Evolutionary conservation across 495 filamentous ascomycete species (phyloP).

Genomic region (Stereocaulon alpinum): DNA sequence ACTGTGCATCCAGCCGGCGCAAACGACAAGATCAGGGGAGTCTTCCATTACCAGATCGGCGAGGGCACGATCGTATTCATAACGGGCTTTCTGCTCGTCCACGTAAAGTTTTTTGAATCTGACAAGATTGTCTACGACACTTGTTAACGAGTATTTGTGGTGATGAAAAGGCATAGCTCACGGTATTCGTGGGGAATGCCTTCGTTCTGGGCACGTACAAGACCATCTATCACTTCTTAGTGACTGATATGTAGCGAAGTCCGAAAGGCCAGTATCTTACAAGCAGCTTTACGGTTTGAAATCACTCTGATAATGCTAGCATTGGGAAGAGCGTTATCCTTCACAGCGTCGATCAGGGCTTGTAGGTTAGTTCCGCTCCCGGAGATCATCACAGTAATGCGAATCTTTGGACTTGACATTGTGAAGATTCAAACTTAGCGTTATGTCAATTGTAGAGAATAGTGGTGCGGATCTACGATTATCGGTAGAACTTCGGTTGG

Average conservation of each 20-base stretch:
- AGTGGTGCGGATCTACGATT: no score
- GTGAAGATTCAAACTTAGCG: no score
- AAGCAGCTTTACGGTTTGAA: conserved; percentile 72
- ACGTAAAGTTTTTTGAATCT: background rate
- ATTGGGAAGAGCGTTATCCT: conserved; percentile 42
- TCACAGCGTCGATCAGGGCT: conserved; percentile 70
- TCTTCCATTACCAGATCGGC: background rate
- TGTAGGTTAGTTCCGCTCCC: conserved; percentile 84
- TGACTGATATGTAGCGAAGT: no score
- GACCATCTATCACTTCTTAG: conserved; percentile 35
- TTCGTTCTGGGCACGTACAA: conserved; percentile 57
- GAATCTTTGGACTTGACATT: conserved; percentile 18
- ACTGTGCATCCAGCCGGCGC: conserved; percentile 6
- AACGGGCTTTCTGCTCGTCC: conserved; percentile 7
- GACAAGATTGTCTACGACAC: background rate
- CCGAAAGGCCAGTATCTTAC: conserved; percentile 12
- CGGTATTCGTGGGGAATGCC: conserved; percentile 76
- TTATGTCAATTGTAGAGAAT: no score
- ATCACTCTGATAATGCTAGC: conserved; percentile 64
- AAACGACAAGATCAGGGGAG: background rate
- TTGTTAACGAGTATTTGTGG: background rate
- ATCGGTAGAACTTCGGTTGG: background rate
- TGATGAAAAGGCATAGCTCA: conserved; percentile 44
- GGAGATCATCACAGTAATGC: conserved; percentile 58
- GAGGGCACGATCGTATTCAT: conserved; percentile 2